Evolutionary conservation across 2,329 filamentous ascomycete genomes (phyloP).

Genomic region (Hypocrella siamensis): DNA sequence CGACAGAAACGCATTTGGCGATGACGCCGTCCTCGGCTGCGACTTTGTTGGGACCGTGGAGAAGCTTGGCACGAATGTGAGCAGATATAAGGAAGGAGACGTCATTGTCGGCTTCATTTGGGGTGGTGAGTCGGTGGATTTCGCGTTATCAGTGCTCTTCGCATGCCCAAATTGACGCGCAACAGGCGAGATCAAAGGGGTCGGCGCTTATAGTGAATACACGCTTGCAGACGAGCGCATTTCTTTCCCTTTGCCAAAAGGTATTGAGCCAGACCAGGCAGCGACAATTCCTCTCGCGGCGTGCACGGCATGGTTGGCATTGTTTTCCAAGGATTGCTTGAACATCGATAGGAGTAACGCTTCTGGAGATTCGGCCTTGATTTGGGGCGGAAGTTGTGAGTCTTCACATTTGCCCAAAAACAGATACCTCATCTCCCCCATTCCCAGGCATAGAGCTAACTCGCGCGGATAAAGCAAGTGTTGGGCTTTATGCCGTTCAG

Average conservation of each 20-base stretch:
- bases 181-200: constrained; percentile 10
- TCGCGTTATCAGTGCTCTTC: constrained; percentile 3
- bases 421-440: no score
- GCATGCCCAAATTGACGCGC: neutral
- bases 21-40: constrained; percentile 18
- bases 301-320: constrained; percentile 20
- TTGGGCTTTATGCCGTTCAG: constrained; percentile 21
- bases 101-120: constrained; percentile 10
- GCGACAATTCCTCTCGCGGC: constrained; percentile 23
- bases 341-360: constrained; percentile 11
- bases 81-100: constrained; percentile 7
- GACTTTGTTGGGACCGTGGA: constrained; percentile 22
- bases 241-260: constrained; percentile 20
- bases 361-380: constrained; percentile 13
- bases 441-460: neutral
- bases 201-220: constrained; percentile 24
- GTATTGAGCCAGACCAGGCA: constrained; percentile 14
- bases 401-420: no score
- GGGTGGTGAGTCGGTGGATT: constrained; percentile 12
- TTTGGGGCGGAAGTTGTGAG: constrained; percentile 28
- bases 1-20: constrained; percentile 13
- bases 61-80: constrained; percentile 11
- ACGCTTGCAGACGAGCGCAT: constrained; percentile 23
- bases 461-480: constrained; percentile 14
- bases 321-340: constrained; percentile 21